A percentile compares a stretch with the other conserved stretches of the same genome.
phyloP scores from a whole-genome alignment of 2,329 filamentous ascomycete genomes.

The Chaetomium strumarium region DNA sequence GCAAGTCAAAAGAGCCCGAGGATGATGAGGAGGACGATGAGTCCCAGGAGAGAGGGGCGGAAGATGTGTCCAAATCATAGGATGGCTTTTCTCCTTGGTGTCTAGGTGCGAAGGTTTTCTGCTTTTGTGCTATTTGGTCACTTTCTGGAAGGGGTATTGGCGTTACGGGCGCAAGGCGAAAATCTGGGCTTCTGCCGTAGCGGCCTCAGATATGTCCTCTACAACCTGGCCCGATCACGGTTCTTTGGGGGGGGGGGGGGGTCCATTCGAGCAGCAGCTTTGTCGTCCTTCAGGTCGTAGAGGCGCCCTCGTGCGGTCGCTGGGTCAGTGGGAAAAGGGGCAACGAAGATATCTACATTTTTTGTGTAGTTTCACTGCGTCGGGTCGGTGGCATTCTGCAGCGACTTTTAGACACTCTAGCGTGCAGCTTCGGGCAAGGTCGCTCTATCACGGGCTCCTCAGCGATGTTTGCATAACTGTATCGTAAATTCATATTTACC shows the following conservation, averaged over 20 bases:
- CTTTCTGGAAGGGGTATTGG: neutral
- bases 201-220: neutral
- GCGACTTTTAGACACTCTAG: neutral
- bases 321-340: neutral
- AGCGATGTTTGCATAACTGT: neutral
- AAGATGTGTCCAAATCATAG: neutral
- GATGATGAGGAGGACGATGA: conserved; percentile 28
- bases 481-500: neutral
- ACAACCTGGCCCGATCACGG: neutral
- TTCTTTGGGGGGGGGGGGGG: neutral
- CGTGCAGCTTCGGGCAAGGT: neutral
- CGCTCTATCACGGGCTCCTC: neutral
- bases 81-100: neutral
- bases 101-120: neutral
- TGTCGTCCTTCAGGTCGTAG: neutral
- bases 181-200: neutral
- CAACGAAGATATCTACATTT: neutral
- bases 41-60: conserved; percentile 12
- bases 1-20: conserved; percentile 21
- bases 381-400: neutral
- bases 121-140: neutral
- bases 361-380: neutral
- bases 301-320: neutral
- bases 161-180: neutral
- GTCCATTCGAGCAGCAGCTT: neutral